A percentile compares a stretch with the other conserved stretches of the same genome.
phyloP scores from a whole-genome alignment of 345 rosid species.

The Lenwebbia sp. region DNA sequence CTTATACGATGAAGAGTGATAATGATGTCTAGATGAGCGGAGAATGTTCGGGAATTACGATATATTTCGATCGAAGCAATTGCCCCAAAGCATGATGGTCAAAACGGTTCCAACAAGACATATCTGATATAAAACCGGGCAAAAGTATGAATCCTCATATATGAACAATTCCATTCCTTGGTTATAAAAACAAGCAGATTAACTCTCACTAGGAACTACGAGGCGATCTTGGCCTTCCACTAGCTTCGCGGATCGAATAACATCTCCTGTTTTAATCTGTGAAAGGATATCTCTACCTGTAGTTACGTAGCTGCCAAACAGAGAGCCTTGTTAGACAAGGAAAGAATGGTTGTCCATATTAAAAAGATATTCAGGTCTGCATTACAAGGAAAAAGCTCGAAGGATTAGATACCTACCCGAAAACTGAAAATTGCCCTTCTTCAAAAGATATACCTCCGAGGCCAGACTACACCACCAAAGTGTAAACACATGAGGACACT shows the following conservation, averaged over 20 bases:
- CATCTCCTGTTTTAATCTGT: slow-evolving; percentile 75
- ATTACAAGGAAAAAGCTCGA: not conserved
- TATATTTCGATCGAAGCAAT: not conserved
- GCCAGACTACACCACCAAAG: slow-evolving; percentile 42
- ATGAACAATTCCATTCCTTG: not conserved
- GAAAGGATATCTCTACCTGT: slow-evolving; percentile 64
- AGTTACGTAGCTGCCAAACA: slow-evolving; percentile 42
- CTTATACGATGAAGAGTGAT: not conserved
- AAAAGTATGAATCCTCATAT: not conserved
- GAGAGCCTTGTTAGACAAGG: not conserved
- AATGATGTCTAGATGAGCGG: not conserved
- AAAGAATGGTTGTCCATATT: not conserved
- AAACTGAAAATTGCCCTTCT: slow-evolving; percentile 91
- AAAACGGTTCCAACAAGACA: not conserved
- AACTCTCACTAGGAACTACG: slow-evolving; percentile 43
- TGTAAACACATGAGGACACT: not conserved
- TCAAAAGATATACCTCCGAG: slow-evolving; percentile 94
- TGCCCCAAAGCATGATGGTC: not conserved
- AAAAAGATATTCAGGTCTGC: not conserved
- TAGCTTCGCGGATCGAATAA: slow-evolving; percentile 61
- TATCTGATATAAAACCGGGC: not conserved
- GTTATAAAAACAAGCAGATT: not conserved
- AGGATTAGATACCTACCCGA: slow-evolving; percentile 38
- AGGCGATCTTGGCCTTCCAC: slow-evolving; percentile 76
- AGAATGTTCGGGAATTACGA: not conserved